phyloP scores from a whole-genome alignment of 2,329 filamentous ascomycete species.

The Huntiella decipiens region DNA sequence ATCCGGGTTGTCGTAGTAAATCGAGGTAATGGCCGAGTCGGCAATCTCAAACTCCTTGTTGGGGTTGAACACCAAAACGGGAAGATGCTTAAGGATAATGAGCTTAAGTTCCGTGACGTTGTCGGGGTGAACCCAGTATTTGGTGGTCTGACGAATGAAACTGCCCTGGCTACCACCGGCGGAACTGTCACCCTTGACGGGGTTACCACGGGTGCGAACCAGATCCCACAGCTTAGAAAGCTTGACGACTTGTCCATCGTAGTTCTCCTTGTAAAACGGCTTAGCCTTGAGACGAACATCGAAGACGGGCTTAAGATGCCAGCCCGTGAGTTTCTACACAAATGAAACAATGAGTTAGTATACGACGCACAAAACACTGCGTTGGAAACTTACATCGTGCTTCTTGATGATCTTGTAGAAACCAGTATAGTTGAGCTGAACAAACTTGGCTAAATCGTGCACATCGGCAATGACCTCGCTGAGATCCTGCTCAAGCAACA shows the following conservation, averaged over 20 bases:
- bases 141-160: constrained; percentile 92
- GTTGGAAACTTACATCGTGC: constrained; percentile 52
- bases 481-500: constrained; percentile 80
- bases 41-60: constrained; percentile 87
- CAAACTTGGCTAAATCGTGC: constrained; percentile 93
- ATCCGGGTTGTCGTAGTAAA: constrained; percentile 92
- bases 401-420: constrained; percentile 99
- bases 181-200: constrained; percentile 75
- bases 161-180: constrained; percentile 85
- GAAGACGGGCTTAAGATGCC: constrained; percentile 91
- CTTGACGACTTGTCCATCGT: constrained; percentile 87
- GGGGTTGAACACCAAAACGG: constrained; percentile 90
- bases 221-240: constrained; percentile 90
- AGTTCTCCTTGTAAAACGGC: constrained; percentile 98
- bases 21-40: constrained; percentile 90
- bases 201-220: constrained; percentile 81
- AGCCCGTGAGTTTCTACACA: constrained; percentile 70
- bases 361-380: constrained; percentile 3
- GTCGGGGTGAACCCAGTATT: constrained; percentile 98
- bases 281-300: constrained; percentile 85
- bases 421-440: constrained; percentile 93
- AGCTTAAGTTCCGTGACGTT: constrained; percentile 97
- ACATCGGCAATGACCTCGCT: constrained; percentile 98
- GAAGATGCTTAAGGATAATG: constrained; percentile 91
- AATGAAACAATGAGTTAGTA: constrained; percentile 13